Percentiles rank a stretch among this genome's conserved stretches.
Conservation (phyloP, 2,329 filamentous ascomycete species). For the Colletotrichum euphorbiae region DNA sequence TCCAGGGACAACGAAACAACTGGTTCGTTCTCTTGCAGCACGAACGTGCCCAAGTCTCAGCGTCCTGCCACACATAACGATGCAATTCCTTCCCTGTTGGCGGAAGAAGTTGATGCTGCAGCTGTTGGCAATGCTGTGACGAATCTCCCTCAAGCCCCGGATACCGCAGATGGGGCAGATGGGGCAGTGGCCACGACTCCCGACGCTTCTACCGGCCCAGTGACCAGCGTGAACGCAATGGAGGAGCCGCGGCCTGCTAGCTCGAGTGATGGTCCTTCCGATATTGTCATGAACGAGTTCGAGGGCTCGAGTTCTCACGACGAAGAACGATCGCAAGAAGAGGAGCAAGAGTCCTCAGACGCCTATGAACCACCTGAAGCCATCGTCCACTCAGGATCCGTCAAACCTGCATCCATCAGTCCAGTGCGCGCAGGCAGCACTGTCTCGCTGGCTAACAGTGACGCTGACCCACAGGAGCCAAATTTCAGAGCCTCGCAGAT, state of each 20-base stretch:
- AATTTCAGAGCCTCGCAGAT: conserved; percentile 41
- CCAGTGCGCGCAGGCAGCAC: conserved; percentile 41
- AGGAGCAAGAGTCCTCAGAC: conserved; percentile 51
- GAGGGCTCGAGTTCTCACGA: conserved; percentile 36
- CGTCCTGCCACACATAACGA: not conserved
- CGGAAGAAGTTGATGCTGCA: conserved; percentile 17
- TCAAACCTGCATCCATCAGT: conserved; percentile 64
- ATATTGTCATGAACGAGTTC: conserved; percentile 40
- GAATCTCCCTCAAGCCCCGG: conserved; percentile 4
- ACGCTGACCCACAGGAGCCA: conserved; percentile 44
- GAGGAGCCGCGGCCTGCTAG: conserved; percentile 21
- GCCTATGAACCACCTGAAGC: conserved; percentile 67
- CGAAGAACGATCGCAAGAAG: conserved; percentile 40
- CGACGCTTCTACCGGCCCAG: not conserved
- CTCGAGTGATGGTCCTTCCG: conserved; percentile 30
- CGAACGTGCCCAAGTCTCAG: not conserved
- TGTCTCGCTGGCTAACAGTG: conserved; percentile 44
- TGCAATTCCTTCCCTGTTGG: not conserved
- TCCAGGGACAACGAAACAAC: not conserved
- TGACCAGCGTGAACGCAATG: not conserved
- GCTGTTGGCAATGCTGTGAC: conserved; percentile 30
- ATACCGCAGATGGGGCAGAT: conserved; percentile 10
- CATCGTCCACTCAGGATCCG: conserved; percentile 57
- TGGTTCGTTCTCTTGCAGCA: not conserved
- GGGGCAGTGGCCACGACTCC: not conserved